These are phyloP conservation scores for Dictyophora rubrovolvata DNA, from an alignment of 768 basidiomycete species.

Conservation along the genomic window DNA sequence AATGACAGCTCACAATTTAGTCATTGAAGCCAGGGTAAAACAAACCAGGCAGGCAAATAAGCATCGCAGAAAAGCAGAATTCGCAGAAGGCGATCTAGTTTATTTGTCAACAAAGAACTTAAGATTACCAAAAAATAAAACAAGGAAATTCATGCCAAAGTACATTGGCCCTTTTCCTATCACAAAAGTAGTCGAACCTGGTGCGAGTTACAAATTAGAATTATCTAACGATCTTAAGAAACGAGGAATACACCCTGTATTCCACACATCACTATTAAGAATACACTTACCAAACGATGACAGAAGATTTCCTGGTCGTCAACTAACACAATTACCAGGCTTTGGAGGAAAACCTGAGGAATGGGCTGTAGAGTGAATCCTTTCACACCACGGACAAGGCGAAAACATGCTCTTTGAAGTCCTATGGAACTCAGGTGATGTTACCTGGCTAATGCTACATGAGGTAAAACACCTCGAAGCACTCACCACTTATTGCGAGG, in stretches of 20 bases:
- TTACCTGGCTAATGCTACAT: constrained; percentile 24
- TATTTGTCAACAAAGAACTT: constrained; percentile 22
- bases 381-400: constrained; percentile 19
- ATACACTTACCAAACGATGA: constrained; percentile 20
- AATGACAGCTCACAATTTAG: constrained; percentile 23
- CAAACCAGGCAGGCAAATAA: constrained; percentile 24
- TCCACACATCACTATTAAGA: constrained; percentile 13
- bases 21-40: constrained; percentile 23
- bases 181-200: constrained; percentile 3
- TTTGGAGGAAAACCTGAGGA: constrained; percentile 11
- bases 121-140: constrained; percentile 18
- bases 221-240: constrained; percentile 11
- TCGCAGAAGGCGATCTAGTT: constrained; percentile 19
- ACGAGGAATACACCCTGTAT: constrained; percentile 12
- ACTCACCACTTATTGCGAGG: constrained; percentile 21
- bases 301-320: constrained; percentile 17
- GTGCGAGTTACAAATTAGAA: constrained; percentile 3
- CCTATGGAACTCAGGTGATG: constrained; percentile 25
- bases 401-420: constrained; percentile 22
- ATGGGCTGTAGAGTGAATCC: constrained; percentile 13
- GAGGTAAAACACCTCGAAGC: constrained; percentile 16
- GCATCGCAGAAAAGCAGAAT: constrained; percentile 11
- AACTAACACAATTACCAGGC: constrained; percentile 12
- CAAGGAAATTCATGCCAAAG: constrained; percentile 20
- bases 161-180: constrained; percentile 19